Evolutionary conservation across 2,329 filamentous ascomycete genomes (phyloP), one percentile per base, ranked within the genome.

Genomic region (Cercospora zeina): DNA sequence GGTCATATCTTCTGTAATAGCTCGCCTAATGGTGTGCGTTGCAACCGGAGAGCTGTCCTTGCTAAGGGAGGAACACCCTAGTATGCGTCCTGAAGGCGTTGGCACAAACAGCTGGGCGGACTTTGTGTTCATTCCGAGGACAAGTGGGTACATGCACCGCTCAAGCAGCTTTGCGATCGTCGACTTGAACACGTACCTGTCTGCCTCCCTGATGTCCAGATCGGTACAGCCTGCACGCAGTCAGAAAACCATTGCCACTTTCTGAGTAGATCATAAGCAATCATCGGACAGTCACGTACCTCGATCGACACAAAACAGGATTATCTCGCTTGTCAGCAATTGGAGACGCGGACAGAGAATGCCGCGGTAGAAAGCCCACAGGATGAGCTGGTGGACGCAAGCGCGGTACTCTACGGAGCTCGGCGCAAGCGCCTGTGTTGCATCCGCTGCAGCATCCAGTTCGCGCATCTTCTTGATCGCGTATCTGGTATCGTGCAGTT

Each of bases 1-100:
- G 31, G 21, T 58, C 55, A 58, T 58, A 58, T 59, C 56, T 39
- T 47, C 30, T 21, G 47, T 59, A 33, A 59, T 42, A 6, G 47
- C 56, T 39, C 24, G 56, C 56, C 50, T 51, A 30, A 59, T 59
- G 30, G 10, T 42, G n/a, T 39, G 27, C 4, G 56, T 59, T 8
- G 56, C 47, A 19, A 31, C 33, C 8, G 45, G 45, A 14, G 42
- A 37, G 16, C 19, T 58, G 31, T 58, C 55, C 11, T n/a, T 49
- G 6, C 55, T n/a, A 58, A 24, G 21, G 16, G 30, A 42, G 27
- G 55, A 58, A 45, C 39, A 50, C 11, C 55, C 55, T n/a, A 58
- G 31, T 7, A 6, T 51, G 14, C 47, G 56, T n/a, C 56, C 56
- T 34, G 56, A 59, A 30, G 56, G 56, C 8, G 56, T 59, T 24